Conservation (phyloP, 192 early-diverging fungal species). For the Gonapodya sp. region DNA sequence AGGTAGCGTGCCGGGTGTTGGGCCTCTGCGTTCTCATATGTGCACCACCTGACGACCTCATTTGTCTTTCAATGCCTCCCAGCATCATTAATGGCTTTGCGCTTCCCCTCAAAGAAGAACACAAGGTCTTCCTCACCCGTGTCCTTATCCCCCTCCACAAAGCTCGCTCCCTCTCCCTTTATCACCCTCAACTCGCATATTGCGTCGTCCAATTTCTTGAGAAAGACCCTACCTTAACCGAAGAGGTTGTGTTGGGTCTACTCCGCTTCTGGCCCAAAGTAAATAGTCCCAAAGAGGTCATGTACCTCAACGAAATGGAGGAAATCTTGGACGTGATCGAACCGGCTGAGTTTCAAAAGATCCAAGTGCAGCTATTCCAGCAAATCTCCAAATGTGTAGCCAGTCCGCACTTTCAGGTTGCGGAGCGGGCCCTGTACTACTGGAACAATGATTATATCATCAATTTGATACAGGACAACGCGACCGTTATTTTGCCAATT, state of each 20-base stretch:
- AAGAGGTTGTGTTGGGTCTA: slow-evolving; percentile 79
- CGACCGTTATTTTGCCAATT: slow-evolving; percentile 82
- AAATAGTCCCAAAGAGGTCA: slow-evolving; percentile 98
- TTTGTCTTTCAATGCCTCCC: slow-evolving; percentile 11
- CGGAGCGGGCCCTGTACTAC: slow-evolving; percentile 92
- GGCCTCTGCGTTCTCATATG: background rate
- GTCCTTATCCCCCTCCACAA: slow-evolving; percentile 96
- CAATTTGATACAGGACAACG: slow-evolving; percentile 90
- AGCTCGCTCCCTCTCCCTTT: slow-evolving; percentile 83
- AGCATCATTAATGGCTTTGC: slow-evolving; percentile 99
- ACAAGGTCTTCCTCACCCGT: slow-evolving; percentile 87
- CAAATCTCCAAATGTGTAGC: slow-evolving; percentile 86
- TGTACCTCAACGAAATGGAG: slow-evolving; percentile 98
- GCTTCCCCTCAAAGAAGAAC: slow-evolving; percentile 95
- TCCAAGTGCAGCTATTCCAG: slow-evolving; percentile 86
- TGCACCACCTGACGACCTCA: slow-evolving; percentile 15
- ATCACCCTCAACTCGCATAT: slow-evolving; percentile 95
- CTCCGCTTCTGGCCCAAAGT: slow-evolving; percentile 98
- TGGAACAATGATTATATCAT: slow-evolving; percentile 99
- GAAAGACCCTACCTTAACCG: slow-evolving; percentile 88
- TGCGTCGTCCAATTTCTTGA: slow-evolving; percentile 99
- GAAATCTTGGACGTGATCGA: slow-evolving; percentile 95
- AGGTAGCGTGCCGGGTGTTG: slow-evolving; percentile 66
- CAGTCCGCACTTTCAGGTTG: slow-evolving; percentile 99
- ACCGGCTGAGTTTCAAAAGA: slow-evolving; percentile 77